Evolutionary conservation across 106 monocot genomes (phyloP).

Genomic region (Triglochin maritima): DNA sequence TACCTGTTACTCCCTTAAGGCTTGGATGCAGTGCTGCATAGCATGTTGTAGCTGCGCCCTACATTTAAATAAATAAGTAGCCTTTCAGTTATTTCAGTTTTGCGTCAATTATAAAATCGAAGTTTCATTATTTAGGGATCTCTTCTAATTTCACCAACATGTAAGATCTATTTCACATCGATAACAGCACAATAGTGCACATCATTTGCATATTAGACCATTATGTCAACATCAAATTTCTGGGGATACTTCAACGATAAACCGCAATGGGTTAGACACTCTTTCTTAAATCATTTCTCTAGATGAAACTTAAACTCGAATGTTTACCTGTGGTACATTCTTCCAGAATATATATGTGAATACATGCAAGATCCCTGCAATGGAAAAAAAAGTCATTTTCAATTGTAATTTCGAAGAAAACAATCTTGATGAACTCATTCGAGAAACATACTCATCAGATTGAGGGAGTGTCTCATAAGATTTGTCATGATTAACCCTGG

Average conservation of each 20-base stretch:
- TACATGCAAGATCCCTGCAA: constrained; percentile 46
- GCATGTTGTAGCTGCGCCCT: constrained; percentile 28
- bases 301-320: too few relatives aligned
- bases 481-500: constrained; percentile 94
- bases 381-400: constrained; percentile 3
- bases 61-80: not conserved
- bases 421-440: too few relatives aligned
- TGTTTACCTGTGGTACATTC: constrained; percentile 71
- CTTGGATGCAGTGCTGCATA: constrained; percentile 19
- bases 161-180: not conserved
- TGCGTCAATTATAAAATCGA: too few relatives aligned
- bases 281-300: too few relatives aligned
- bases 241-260: too few relatives aligned
- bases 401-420: not conserved
- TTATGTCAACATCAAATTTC: too few relatives aligned
- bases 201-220: too few relatives aligned
- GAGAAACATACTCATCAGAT: constrained; percentile 54
- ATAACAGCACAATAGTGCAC: not conserved
- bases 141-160: too few relatives aligned
- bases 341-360: constrained; percentile 75
- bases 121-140: too few relatives aligned
- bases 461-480: constrained; percentile 66
- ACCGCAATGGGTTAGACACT: too few relatives aligned
- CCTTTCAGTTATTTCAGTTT: too few relatives aligned
- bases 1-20: constrained; percentile 9